Percentiles rank a stretch among this genome's conserved stretches.
These are phyloP conservation scores for Aureobasidium pullulans DNA, from an alignment of 2,329 filamentous ascomycete genomes.

Conservation along the genomic window DNA sequence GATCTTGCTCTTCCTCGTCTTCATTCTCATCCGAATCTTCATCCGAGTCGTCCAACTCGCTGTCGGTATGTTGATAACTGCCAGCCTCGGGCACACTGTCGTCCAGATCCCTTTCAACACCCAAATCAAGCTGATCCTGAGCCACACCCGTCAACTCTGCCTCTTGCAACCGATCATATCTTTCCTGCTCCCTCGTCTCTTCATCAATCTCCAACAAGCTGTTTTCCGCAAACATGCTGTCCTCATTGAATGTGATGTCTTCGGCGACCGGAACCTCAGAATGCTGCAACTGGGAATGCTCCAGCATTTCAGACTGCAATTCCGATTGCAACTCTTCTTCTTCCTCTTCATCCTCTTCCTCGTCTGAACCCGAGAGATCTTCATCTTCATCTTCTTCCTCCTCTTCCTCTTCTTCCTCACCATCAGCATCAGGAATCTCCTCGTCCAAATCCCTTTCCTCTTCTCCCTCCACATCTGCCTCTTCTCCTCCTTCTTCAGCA, in stretches of 20 bases:
- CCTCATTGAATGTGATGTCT: conserved; percentile 49
- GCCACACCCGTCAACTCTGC: conserved; percentile 39
- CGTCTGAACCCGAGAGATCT: conserved; percentile 57
- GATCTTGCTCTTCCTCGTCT: conserved; percentile 22
- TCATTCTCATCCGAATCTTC: conserved; percentile 11
- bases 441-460: conserved; percentile 62
- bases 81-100: conserved; percentile 47
- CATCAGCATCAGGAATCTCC: conserved; percentile 51
- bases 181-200: conserved; percentile 30
- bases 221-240: conserved; percentile 38
- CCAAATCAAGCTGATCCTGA: conserved; percentile 41
- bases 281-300: conserved; percentile 17
- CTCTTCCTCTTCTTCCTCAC: conserved; percentile 33
- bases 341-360: conserved; percentile 55
- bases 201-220: conserved; percentile 33
- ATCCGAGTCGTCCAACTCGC: conserved; percentile 38
- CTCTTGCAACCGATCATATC: conserved; percentile 39
- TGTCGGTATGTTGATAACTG: conserved; percentile 49
- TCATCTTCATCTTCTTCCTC: conserved; percentile 31
- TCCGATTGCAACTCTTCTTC: conserved; percentile 32
- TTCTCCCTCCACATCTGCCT: conserved; percentile 61
- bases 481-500: conserved; percentile 39
- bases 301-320: conserved; percentile 42
- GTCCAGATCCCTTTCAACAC: conserved; percentile 34
- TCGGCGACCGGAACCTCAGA: conserved; percentile 31